Evolutionary conservation across 2,329 filamentous ascomycete species (phyloP).

Genomic region (Aureobasidium sp.): DNA sequence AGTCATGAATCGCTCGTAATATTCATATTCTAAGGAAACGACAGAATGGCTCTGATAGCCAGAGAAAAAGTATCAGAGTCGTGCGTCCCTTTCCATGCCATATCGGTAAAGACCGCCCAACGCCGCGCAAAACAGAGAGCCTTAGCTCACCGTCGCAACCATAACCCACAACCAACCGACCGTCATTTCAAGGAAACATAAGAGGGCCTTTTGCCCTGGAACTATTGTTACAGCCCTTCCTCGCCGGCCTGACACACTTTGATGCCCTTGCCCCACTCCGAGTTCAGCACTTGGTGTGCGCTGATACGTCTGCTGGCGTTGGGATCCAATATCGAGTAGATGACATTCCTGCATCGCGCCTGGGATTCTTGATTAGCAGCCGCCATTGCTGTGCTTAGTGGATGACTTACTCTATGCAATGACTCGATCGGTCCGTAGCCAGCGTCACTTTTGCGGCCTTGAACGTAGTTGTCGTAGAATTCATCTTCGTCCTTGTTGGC

Average conservation of each 20-base stretch:
- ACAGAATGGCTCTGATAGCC: slow-evolving; percentile 12
- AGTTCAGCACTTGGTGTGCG: slow-evolving; percentile 92
- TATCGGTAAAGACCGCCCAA: slow-evolving; percentile 1
- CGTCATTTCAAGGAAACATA: background rate
- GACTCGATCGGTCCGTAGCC: slow-evolving; percentile 96
- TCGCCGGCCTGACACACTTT: slow-evolving; percentile 94
- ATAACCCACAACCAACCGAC: background rate
- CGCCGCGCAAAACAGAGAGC: slow-evolving; percentile 10
- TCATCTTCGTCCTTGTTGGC: slow-evolving; percentile 96
- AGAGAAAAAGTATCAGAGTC: background rate
- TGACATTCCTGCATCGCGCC: slow-evolving; percentile 96
- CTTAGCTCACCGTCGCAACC: slow-evolving; percentile 1
- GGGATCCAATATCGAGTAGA: slow-evolving; percentile 96
- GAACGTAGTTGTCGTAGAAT: slow-evolving; percentile 90
- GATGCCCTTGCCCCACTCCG: slow-evolving; percentile 97
- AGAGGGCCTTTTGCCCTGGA: background rate
- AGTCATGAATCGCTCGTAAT: slow-evolving; percentile 8
- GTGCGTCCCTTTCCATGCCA: slow-evolving; percentile 2
- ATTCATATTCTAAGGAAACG: slow-evolving; percentile 9
- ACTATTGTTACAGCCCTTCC: slow-evolving; percentile 65
- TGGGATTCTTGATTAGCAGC: slow-evolving; percentile 31
- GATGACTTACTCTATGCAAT: slow-evolving; percentile 70
- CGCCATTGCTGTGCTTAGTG: background rate
- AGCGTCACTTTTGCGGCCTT: slow-evolving; percentile 86
- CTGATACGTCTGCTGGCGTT: slow-evolving; percentile 89